A percentile compares a stretch with the other conserved stretches of the same genome.
These are phyloP conservation scores for Epichloe gansuensis DNA, from an alignment of 2,329 filamentous ascomycete genomes.

Conservation along the genomic window DNA sequence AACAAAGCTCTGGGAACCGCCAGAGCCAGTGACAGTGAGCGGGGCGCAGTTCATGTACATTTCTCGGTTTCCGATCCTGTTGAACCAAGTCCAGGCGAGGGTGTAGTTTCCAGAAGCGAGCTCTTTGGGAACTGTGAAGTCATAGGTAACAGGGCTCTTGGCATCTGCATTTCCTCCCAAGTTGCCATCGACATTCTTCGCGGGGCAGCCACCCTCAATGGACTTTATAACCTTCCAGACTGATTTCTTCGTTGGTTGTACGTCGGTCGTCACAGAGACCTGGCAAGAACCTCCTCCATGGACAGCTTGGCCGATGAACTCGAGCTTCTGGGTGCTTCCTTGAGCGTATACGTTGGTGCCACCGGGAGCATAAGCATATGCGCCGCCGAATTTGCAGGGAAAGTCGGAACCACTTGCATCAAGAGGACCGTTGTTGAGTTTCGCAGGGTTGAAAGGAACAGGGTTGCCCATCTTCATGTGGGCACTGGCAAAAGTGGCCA, in stretches of 20 bases:
- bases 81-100: slow-evolving; percentile 91
- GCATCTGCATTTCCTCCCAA: slow-evolving; percentile 30
- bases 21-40: slow-evolving; percentile 46
- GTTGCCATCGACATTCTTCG: slow-evolving; percentile 44
- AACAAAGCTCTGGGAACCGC: slow-evolving; percentile 39
- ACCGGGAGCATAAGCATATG: slow-evolving; percentile 27
- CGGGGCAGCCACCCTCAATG: slow-evolving; percentile 74
- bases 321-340: slow-evolving; percentile 32
- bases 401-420: slow-evolving; percentile 49
- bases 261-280: slow-evolving; percentile 70
- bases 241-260: slow-evolving; percentile 48
- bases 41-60: slow-evolving; percentile 97
- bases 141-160: slow-evolving; percentile 42
- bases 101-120: slow-evolving; percentile 66
- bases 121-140: slow-evolving; percentile 57
- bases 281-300: slow-evolving; percentile 94
- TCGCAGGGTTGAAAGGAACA: slow-evolving; percentile 39
- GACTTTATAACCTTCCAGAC: slow-evolving; percentile 85
- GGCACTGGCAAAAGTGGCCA: slow-evolving; percentile 49
- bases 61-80: slow-evolving; percentile 82
- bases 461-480: slow-evolving; percentile 68
- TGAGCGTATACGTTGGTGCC: slow-evolving; percentile 44
- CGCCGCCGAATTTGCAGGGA: slow-evolving; percentile 60
- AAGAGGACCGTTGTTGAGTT: slow-evolving; percentile 51
- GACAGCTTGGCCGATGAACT: slow-evolving; percentile 57